A percentile compares a stretch with the other conserved stretches of the same genome.
These are phyloP conservation scores for Ailanthus altissimus DNA, from an alignment of 345 rosid species.

Conservation along the genomic window DNA sequence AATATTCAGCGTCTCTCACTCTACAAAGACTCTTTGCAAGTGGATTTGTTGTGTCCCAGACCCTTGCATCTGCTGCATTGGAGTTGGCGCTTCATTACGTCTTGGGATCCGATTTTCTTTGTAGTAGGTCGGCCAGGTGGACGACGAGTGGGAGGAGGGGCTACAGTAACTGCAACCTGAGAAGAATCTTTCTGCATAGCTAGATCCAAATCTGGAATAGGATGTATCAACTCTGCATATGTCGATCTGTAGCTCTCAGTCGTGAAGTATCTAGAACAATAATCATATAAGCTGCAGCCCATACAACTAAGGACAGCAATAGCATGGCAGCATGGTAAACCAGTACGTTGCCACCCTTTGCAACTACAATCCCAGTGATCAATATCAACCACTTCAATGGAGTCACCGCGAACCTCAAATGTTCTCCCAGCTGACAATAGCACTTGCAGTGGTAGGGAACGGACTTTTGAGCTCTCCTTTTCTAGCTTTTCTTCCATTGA, in stretches of 20 bases:
- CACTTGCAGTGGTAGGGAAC: constrained; percentile 59
- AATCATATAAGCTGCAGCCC: constrained; percentile 63
- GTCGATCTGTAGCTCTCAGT: constrained; percentile 69
- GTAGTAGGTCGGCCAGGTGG: constrained; percentile 87
- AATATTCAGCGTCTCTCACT: constrained; percentile 32
- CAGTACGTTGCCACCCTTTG: constrained; percentile 81
- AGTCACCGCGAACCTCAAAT: constrained; percentile 84
- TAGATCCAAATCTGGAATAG: constrained; percentile 57
- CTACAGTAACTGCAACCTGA: constrained; percentile 61
- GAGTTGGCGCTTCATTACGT: constrained; percentile 77
- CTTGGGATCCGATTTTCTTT: constrained; percentile 60
- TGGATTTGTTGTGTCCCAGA: constrained; percentile 93
- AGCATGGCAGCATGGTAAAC: constrained; percentile 82
- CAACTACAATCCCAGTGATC: constrained; percentile 85
- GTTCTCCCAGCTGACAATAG: constrained; percentile 56
- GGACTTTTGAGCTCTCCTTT: constrained; percentile 55
- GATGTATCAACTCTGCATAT: constrained; percentile 65
- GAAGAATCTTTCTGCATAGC: constrained; percentile 45
- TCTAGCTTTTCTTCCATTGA: constrained; percentile 77
- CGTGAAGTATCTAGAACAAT: constrained; percentile 73
- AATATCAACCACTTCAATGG: constrained; percentile 67
- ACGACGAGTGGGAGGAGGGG: constrained; percentile 82
- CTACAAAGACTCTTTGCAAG: constrained; percentile 79
- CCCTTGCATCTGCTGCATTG: constrained; percentile 99
- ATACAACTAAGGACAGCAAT: constrained; percentile 61